Evolutionary conservation across 2,329 filamentous ascomycete species (phyloP), one percentile per base, ranked within the genome.

Genomic region (Aureobasidium melanogenum): DNA sequence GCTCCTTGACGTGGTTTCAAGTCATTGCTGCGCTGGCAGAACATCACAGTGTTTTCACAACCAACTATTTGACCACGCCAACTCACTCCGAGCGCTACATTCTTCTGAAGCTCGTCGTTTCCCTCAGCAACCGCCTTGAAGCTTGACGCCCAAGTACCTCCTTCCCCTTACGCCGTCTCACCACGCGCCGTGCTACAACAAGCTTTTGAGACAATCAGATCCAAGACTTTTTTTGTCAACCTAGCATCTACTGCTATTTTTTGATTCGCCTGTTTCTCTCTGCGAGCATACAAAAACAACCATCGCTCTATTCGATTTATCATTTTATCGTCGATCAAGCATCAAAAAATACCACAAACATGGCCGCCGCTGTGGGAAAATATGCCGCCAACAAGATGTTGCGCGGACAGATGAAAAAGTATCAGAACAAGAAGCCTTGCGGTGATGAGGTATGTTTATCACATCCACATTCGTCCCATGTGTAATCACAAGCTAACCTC

Each of bases 331-430:
- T 15, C 39, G 15, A 54, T 4, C 12, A 22, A 50, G 60, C 28
- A 52, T 19, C 36, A 44, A 55, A 1, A 26, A 34, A 36, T 38
- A 52, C 22, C 34, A 26, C 38, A 61, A 72, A 61, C 68, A 80
- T 80, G 78, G 74, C 78, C 48, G 69, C 70, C 59, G 67, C 71
- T 54, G 71, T 80, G 36, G 77, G 74, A 62, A 80, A 80, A 65
- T 79, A 76, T 68, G 78, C 77, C 9, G 77, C 77, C 44, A 77
- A 78, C 69, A 79, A 80, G 72, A 70, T 80, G 65, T 70, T 80
- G 63, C 67, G 70, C 48, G 75, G 73, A 63, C 74, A 80, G 66
- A 75, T 80, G 75, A 71, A 74, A 62, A 75, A 79, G 65, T 80
- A 79, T 69, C 71, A 74, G 65, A 63, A 64, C 66, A 80, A 80